Percentiles rank a stretch among this genome's conserved stretches.
Evolutionary conservation across 208 protist genomes (phyloP).

Genomic region (Balamuthia mandrillaris): DNA sequence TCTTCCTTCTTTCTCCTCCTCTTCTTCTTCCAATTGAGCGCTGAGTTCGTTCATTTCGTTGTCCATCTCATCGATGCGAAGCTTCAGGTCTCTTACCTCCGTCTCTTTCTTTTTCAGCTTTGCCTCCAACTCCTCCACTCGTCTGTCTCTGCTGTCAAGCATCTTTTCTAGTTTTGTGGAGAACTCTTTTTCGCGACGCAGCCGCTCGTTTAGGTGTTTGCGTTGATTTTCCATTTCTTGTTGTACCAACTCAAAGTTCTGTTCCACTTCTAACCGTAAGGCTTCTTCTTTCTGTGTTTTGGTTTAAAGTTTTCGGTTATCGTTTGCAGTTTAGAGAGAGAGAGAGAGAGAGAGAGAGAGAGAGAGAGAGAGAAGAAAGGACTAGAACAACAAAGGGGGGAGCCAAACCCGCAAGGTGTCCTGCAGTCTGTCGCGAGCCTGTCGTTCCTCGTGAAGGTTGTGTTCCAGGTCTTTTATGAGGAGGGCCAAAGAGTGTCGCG

Average conservation of each 20-base stretch:
- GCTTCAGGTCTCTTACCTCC: no score
- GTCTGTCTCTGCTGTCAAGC: neutral
- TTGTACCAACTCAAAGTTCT: conserved; percentile 26
- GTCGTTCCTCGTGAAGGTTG: neutral
- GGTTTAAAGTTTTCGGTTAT: neutral
- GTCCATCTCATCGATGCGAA: no score
- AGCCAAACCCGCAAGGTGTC: conserved; percentile 2
- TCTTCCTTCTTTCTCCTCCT: no score
- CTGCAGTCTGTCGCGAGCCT: conserved; percentile 3
- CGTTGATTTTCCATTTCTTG: conserved; percentile 28
- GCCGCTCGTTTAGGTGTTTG: neutral
- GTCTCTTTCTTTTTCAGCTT: no score
- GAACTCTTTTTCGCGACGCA: conserved; percentile 10
- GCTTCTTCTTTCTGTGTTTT: conserved; percentile 3
- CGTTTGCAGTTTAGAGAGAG: no score
- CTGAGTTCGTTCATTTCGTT: no score
- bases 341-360: no score
- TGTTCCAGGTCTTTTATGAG: neutral
- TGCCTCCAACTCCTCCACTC: no score
- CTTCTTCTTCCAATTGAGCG: no score
- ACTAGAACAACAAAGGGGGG: neutral
- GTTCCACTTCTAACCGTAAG: neutral
- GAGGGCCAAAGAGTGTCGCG: no score
- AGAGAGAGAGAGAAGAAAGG: no score
- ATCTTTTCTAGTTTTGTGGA: neutral